These are phyloP conservation scores for Delphinella strobiligena DNA, from an alignment of 2,329 filamentous ascomycete species.

Conservation along the genomic window DNA sequence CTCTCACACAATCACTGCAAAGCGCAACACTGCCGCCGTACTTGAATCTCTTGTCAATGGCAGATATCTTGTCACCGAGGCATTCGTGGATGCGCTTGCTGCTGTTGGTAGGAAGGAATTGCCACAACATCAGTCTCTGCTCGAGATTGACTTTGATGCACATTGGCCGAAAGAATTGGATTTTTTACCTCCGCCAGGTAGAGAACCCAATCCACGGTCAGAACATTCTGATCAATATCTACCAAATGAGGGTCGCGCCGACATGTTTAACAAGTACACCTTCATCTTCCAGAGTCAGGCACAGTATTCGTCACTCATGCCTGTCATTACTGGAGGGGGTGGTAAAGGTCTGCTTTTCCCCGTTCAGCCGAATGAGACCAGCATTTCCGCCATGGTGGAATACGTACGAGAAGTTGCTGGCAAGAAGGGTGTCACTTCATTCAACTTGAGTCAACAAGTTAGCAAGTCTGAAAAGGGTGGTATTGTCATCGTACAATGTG, in stretches of 20 bases:
- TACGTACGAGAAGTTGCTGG: conserved; percentile 66
- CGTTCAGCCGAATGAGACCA: conserved; percentile 53
- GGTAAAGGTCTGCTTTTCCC: conserved; percentile 67
- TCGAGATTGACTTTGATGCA: conserved; percentile 70
- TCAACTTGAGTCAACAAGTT: conserved; percentile 18
- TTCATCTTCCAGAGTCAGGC: conserved; percentile 72
- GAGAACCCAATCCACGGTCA: conserved; percentile 56
- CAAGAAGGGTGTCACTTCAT: conserved; percentile 45
- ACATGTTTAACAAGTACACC: conserved; percentile 74
- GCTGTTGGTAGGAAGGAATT: conserved; percentile 32
- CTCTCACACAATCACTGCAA: conserved; percentile 79
- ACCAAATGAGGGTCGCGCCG: conserved; percentile 53
- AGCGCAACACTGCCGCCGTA: conserved; percentile 79
- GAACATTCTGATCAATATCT: conserved; percentile 50
- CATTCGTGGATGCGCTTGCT: conserved; percentile 62
- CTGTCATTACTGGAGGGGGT: conserved; percentile 63
- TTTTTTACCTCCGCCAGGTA: conserved; percentile 61
- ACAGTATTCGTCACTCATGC: conserved; percentile 65
- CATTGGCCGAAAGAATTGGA: conserved; percentile 66
- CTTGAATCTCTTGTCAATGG: conserved; percentile 78
- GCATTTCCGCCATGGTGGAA: conserved; percentile 56
- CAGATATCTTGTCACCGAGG: conserved; percentile 60
- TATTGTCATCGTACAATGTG: conserved; percentile 66
- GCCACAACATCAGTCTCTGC: conserved; percentile 18
- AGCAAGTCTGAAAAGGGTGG: conserved; percentile 30